A percentile compares a stretch with the other conserved stretches of the same genome.
These are phyloP conservation scores for Spergularia marina DNA, from an alignment of 148 eudicot species.

Conservation along the genomic window DNA sequence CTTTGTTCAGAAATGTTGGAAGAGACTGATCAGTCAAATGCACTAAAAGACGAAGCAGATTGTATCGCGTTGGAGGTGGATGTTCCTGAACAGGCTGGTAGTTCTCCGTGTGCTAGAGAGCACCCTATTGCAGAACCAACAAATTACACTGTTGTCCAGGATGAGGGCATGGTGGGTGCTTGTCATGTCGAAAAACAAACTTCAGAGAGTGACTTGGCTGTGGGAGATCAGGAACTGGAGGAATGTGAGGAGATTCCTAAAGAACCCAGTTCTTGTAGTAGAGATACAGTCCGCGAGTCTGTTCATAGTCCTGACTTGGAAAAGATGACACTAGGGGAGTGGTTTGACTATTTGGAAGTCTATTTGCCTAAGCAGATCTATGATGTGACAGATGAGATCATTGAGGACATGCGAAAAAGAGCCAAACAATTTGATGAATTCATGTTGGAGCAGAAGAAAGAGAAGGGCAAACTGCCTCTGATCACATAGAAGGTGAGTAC, in stretches of 20 bases:
- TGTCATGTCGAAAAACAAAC: constrained; percentile 6
- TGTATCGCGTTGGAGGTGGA: neutral
- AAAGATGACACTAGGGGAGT: constrained; percentile 70
- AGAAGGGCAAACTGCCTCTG: constrained; percentile 27
- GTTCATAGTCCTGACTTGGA: constrained; percentile 41
- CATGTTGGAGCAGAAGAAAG: constrained; percentile 44
- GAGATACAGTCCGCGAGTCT: constrained; percentile 19
- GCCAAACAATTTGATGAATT: constrained; percentile 53
- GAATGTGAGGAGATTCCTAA: constrained; percentile 12
- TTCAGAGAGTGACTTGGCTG: constrained; percentile 6
- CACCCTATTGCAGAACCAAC: constrained; percentile 3
- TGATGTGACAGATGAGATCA: constrained; percentile 49
- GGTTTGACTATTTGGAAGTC: constrained; percentile 63
- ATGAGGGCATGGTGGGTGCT: neutral
- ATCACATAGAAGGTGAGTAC: constrained; percentile 18
- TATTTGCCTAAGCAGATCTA: constrained; percentile 56
- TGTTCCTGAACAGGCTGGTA: neutral
- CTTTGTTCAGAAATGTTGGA: neutral
- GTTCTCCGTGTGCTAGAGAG: neutral
- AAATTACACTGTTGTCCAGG: neutral
- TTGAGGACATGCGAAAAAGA: constrained; percentile 47
- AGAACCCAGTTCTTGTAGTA: neutral
- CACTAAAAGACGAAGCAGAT: neutral
- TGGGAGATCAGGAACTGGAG: neutral
- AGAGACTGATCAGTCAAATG: neutral